Conservation (phyloP, 2,329 filamentous ascomycete genomes). For the Venturia nashicola region DNA sequence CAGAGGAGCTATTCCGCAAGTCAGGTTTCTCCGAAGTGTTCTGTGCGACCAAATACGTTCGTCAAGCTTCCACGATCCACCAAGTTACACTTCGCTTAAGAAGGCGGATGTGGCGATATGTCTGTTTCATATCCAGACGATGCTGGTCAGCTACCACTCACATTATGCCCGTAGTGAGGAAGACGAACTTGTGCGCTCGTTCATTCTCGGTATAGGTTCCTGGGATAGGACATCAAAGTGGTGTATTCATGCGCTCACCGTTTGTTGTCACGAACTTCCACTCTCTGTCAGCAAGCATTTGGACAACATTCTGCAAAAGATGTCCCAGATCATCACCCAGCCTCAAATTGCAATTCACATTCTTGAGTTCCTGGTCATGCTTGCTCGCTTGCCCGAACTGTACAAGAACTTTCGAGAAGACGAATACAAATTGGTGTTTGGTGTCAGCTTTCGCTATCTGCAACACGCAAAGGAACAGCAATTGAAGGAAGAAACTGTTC, state of each 20-base stretch:
- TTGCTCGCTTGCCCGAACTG: conserved; percentile 72
- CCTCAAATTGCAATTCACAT: conserved; percentile 87
- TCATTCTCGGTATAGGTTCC: conserved; percentile 70
- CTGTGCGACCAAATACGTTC: conserved; percentile 74
- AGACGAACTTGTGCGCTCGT: conserved; percentile 78
- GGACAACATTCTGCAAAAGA: conserved; percentile 76
- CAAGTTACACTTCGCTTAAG: conserved; percentile 62
- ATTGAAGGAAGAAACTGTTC: background rate
- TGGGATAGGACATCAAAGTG: conserved; percentile 81
- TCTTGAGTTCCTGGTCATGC: conserved; percentile 81
- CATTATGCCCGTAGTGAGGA: conserved; percentile 75
- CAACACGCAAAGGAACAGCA: conserved; percentile 63
- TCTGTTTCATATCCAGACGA: conserved; percentile 74
- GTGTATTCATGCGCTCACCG: conserved; percentile 87
- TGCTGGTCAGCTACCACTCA: conserved; percentile 81
- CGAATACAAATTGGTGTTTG: conserved; percentile 88
- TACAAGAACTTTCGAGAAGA: conserved; percentile 84
- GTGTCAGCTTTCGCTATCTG: conserved; percentile 86
- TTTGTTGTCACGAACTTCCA: conserved; percentile 91
- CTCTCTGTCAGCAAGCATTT: conserved; percentile 75
- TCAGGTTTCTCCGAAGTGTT: conserved; percentile 62
- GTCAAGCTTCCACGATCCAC: conserved; percentile 70
- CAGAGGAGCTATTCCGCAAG: conserved; percentile 56
- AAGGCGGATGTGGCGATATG: conserved; percentile 83
- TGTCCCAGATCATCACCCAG: conserved; percentile 93